phyloP scores from a whole-genome alignment of 2,329 filamentous ascomycete genomes.

The Hypomyces perniciosus region DNA sequence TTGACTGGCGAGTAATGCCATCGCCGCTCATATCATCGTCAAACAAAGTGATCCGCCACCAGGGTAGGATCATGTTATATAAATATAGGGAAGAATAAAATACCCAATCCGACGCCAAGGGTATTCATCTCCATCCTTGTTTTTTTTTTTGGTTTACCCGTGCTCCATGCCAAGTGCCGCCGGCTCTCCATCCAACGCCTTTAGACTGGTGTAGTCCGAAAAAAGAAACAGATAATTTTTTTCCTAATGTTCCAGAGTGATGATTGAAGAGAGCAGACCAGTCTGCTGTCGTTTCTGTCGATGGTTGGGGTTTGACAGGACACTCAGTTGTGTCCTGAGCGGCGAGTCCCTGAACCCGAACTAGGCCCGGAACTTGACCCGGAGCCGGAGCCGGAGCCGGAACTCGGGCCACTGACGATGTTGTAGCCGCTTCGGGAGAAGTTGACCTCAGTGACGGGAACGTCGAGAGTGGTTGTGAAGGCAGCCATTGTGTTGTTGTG shows the following conservation, averaged over 20 bases:
- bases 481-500: conserved; percentile 23
- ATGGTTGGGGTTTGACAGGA: conserved; percentile 12
- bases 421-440: conserved; percentile 40
- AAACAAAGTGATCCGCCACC: not conserved
- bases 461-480: conserved; percentile 22
- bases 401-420: conserved; percentile 25
- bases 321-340: conserved; percentile 42
- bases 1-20: conserved; percentile 11
- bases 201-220: too few species aligned
- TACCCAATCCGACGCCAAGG: not conserved
- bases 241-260: too few species aligned
- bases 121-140: not conserved
- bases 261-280: too few species aligned
- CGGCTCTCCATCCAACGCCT: too few species aligned
- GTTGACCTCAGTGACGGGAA: conserved; percentile 29
- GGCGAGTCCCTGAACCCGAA: conserved; percentile 21
- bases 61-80: conserved; percentile 1
- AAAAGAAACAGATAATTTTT: too few species aligned
- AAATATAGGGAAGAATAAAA: conserved; percentile 1
- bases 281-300: conserved; percentile 5
- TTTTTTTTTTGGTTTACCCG: not conserved
- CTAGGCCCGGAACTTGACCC: conserved; percentile 7
- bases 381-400: conserved; percentile 16
- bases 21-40: not conserved
- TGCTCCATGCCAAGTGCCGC: not conserved